A percentile compares a stretch with the other conserved stretches of the same genome.
Conservation (phyloP, 345 rosid genomes). For the Iberis pinnata region DNA sequence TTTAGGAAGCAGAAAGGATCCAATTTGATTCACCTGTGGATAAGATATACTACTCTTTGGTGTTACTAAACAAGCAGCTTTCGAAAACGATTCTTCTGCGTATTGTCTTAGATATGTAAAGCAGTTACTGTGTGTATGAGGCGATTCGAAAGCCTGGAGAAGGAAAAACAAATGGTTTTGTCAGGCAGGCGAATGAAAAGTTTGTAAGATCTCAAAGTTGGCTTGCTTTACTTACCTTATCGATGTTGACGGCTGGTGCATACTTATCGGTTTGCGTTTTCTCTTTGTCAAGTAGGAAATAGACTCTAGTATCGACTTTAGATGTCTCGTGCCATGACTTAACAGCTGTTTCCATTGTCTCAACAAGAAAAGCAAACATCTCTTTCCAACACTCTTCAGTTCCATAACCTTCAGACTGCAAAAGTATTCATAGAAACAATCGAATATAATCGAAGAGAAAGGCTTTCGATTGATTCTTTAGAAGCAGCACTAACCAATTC, state of each 20-base stretch:
- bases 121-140: conserved; percentile 73
- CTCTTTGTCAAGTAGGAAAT: conserved; percentile 73
- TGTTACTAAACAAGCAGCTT: conserved; percentile 79
- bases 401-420: conserved; percentile 61
- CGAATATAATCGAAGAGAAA: not conserved
- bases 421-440: conserved; percentile 7
- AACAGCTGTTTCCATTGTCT: conserved; percentile 74
- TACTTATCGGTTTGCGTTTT: conserved; percentile 68
- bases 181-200: not conserved
- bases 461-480: too few species aligned
- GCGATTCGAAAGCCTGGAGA: conserved; percentile 89
- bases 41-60: conserved; percentile 81
- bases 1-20: not conserved
- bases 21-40: conserved; percentile 59
- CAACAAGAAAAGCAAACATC: conserved; percentile 59
- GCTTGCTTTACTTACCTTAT: conserved; percentile 50
- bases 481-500: conserved; percentile 50
- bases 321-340: conserved; percentile 79
- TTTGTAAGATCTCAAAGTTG: not conserved
- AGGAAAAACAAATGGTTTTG: not conserved
- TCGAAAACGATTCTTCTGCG: conserved; percentile 71
- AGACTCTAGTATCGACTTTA: conserved; percentile 70
- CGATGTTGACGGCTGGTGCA: conserved; percentile 80
- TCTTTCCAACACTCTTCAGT: conserved; percentile 54
- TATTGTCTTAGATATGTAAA: conserved; percentile 83